Percentiles rank a stretch among this genome's conserved stretches.
Evolutionary conservation across 805 yeast species (phyloP).

Genomic region (Scheffersomyces ergatensis): DNA sequence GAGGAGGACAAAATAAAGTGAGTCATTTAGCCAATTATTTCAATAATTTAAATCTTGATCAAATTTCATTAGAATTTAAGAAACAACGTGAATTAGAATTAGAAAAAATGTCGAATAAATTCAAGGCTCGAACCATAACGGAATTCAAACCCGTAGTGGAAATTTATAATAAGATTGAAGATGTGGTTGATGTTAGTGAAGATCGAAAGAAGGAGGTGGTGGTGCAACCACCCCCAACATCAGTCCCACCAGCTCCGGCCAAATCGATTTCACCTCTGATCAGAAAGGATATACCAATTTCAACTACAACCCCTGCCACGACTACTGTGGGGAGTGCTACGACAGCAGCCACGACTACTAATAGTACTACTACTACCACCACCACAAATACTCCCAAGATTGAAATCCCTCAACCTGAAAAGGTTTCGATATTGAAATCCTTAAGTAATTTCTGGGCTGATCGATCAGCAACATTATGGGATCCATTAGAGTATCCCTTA

Average conservation of each 20-base stretch:
- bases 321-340: not conserved
- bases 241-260: too few species aligned
- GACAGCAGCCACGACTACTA: not conserved
- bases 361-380: not conserved
- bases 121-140: slow-evolving; percentile 67
- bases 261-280: not conserved
- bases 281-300: slow-evolving; percentile 5
- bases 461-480: slow-evolving; percentile 93
- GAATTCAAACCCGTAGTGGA: slow-evolving; percentile 86
- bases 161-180: slow-evolving; percentile 81
- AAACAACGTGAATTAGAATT: slow-evolving; percentile 81
- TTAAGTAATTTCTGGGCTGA: slow-evolving; percentile 96
- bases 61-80: slow-evolving; percentile 80
- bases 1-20: slow-evolving; percentile 36
- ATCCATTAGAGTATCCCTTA: slow-evolving; percentile 82
- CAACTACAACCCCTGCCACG: not conserved
- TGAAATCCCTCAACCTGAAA: slow-evolving; percentile 52
- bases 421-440: slow-evolving; percentile 75
- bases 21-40: slow-evolving; percentile 64
- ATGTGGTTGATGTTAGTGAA: slow-evolving; percentile 67
- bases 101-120: slow-evolving; percentile 54
- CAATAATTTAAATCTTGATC: slow-evolving; percentile 76
- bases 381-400: not conserved
- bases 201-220: slow-evolving; percentile 3
- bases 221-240: slow-evolving; percentile 3